A percentile compares a stretch with the other conserved stretches of the same genome.
phyloP scores from a whole-genome alignment of 2,329 filamentous ascomycete species.

The Penicillium glabrum region DNA sequence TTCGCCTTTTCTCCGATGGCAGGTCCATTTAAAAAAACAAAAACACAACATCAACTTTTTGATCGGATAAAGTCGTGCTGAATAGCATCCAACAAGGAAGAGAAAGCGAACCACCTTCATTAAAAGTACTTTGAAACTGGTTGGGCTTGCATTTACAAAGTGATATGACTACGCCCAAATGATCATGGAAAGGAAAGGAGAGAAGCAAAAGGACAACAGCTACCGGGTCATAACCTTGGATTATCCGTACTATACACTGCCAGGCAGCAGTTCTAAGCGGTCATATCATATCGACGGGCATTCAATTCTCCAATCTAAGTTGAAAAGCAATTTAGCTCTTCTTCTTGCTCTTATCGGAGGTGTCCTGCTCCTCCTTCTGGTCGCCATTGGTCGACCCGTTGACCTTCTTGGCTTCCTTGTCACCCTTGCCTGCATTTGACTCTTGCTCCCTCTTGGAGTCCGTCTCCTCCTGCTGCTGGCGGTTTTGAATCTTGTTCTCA shows the following conservation, averaged over 20 bases:
- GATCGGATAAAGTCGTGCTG: neutral
- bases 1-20: neutral
- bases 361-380: conserved; percentile 55
- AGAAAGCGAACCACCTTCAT: neutral
- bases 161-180: too few species aligned
- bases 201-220: neutral
- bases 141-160: too few species aligned
- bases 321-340: conserved; percentile 42
- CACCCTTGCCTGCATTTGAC: conserved; percentile 64
- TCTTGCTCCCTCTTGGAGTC: conserved; percentile 74
- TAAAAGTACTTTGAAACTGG: neutral
- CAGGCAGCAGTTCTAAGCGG: conserved; percentile 24
- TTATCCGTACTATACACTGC: conserved; percentile 31
- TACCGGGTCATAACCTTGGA: conserved; percentile 10
- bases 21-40: neutral
- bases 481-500: conserved; percentile 99
- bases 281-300: conserved; percentile 27
- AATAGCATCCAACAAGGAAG: neutral
- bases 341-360: conserved; percentile 59
- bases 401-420: conserved; percentile 55
- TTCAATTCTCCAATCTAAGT: conserved; percentile 9
- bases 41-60: neutral
- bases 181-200: neutral
- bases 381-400: conserved; percentile 52
- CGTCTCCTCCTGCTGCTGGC: conserved; percentile 94